Base-by-base conservation (phyloP, 495 filamentous ascomycete species). In the Copromyces sp. region DNA sequence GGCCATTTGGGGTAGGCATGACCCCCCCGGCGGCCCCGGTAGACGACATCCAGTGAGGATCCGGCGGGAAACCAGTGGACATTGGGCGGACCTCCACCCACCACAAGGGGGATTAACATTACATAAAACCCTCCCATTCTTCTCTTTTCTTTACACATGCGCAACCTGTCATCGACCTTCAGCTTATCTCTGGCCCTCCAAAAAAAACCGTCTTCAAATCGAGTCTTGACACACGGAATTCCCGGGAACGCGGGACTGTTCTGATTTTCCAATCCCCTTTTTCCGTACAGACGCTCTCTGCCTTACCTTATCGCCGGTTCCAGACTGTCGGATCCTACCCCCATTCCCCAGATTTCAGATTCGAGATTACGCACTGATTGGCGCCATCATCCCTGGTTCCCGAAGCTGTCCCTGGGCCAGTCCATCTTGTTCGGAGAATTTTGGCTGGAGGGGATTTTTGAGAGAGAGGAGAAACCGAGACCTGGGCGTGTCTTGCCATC, bases 71-170 rank as follows among this genome's bases (percentile, higher is more conserved):
- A 42, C 68, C 68, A 69, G 69, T 35, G 53, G 53, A 65, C 53
- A 65, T 65, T 65, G 53, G 74, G 74, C 74, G 74, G 78, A 73
- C 78, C 79, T 65, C 53, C 80, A 79, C 76, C 78, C 80, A 77
- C 80, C 71, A 71, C 61, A 70, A 69, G 69, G 74, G 75, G 73
- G 76, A 83, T 85, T 86, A 81, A 81, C 83, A 84, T 86, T 86
- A 86, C 84, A 85, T 86, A 85, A 86, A 85, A 85, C 81, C 82
- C 81, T 82, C 79, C 75, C 79, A 78, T 78, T 82, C 80, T 82
- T 79, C 80, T 79, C 78, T 82, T 82, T 80, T 75, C 78, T 81
- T 83, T 83, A 84, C 83, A 80, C 83, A 81, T 81, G 77, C 77
- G 75, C 78, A 82, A 80, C 81, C 79, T 85, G 80, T 80, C 80